Conservation (phyloP, 2,329 filamentous ascomycete species). For the Elsinoe perseae region DNA sequence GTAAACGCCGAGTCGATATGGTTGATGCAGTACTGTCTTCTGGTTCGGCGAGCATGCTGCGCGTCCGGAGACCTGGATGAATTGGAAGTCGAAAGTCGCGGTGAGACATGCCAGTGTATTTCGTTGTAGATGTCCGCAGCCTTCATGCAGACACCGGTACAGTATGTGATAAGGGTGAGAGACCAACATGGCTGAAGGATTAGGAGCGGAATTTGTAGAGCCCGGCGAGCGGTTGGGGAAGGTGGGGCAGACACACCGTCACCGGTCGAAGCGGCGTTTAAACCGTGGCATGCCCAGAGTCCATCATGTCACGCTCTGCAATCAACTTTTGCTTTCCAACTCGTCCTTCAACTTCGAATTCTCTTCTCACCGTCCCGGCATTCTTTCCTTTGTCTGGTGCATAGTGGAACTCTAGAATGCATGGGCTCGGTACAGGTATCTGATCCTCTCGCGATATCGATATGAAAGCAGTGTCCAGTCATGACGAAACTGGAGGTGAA, state of each 20-base stretch:
- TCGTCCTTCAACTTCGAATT: neutral
- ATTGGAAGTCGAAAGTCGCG: no score
- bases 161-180: neutral
- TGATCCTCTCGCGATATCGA: neutral
- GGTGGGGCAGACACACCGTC: neutral
- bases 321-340: neutral
- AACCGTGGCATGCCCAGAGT: neutral
- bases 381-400: neutral
- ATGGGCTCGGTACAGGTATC: neutral
- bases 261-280: neutral
- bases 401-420: slow-evolving; percentile 1
- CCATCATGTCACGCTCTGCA: slow-evolving; percentile 5
- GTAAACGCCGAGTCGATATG: no score
- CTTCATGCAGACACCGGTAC: neutral
- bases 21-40: no score
- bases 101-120: no score
- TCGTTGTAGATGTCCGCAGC: no score
- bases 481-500: slow-evolving; percentile 8
- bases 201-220: neutral
- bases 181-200: neutral
- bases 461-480: neutral
- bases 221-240: neutral
- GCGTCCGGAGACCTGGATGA: no score
- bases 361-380: neutral
- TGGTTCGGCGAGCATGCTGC: no score